Conservation (phyloP, 805 yeast genomes). For the Metschnikowia dekortorum region DNA sequence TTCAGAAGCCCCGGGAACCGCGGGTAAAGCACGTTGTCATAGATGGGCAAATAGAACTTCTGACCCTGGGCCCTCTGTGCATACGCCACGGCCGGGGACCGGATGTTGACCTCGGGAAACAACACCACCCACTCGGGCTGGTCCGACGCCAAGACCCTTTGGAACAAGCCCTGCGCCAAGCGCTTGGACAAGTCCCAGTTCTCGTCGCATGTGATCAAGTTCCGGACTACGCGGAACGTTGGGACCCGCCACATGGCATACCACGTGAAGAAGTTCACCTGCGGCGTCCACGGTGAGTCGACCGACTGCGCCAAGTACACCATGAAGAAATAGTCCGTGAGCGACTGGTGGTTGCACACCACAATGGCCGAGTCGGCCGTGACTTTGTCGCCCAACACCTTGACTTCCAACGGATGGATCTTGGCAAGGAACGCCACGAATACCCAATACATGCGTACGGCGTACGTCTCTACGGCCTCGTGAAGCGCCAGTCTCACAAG, state of each 20-base stretch:
- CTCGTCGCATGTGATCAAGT: slow-evolving; percentile 57
- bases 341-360: slow-evolving; percentile 62
- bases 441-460: slow-evolving; percentile 15
- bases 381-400: slow-evolving; percentile 41
- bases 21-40: slow-evolving; percentile 69
- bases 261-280: slow-evolving; percentile 68
- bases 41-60: slow-evolving; percentile 55
- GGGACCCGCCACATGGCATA: slow-evolving; percentile 62
- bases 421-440: slow-evolving; percentile 8
- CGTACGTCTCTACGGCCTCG: slow-evolving; percentile 2
- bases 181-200: slow-evolving; percentile 56
- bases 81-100: slow-evolving; percentile 44
- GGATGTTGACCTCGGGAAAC: slow-evolving; percentile 83
- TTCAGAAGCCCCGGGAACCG: slow-evolving; percentile 59
- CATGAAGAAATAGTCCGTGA: slow-evolving; percentile 61
- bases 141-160: slow-evolving; percentile 30
- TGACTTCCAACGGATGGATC: slow-evolving; percentile 26
- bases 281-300: slow-evolving; percentile 32
- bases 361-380: slow-evolving; percentile 33
- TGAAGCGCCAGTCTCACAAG: slow-evolving; percentile 8
- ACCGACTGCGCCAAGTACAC: slow-evolving; percentile 35
- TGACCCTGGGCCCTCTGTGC: slow-evolving; percentile 54
- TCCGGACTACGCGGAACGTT: slow-evolving; percentile 40
- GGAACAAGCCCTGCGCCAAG: slow-evolving; percentile 33
- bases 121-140: slow-evolving; percentile 60